Base-by-base conservation (phyloP, 352 stramenopile genomes). In the Blastocystis sp. region DNA sequence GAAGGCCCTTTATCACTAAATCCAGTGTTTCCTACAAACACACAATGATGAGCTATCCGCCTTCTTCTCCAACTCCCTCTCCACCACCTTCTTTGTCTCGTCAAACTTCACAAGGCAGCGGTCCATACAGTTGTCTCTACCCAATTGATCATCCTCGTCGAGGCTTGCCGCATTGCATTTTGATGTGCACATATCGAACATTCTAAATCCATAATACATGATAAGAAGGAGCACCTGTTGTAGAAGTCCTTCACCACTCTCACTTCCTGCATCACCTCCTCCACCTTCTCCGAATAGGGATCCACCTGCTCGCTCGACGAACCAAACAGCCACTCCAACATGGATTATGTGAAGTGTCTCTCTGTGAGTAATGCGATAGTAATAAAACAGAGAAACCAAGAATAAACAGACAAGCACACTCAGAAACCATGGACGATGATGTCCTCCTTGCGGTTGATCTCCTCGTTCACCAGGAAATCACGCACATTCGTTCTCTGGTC, bases 1-100 rank as follows among this genome's bases (percentile, higher is more conserved):
- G 43, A 86, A 90, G 10, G 88, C 90, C 90, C 62, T 93, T 94
- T 88, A 93, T 93, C 5, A 17, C 5, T 56, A 7, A 56, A 17
- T 56, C 5, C 5, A 7, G 5, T 14, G 5, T 43, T 81, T 81
- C 52, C 17, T 48, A 65, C 40, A 81, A 81, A 81, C 71, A 77
- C 7, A 40, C 1, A 5, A 77, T 61, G 45, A n/a, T 61, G 19
- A 56, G 14, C 5, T 21, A 21, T 61, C 62, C 34, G 21, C 38
- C 45, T 41, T 23, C 41, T 81, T 45, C 34, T 61, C 69, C 10
- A 79, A 52, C 7, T 60, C 21, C 40, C 23, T 17, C 19, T 79
- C 43, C 23, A 79, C 69, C 17, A 79, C 40, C 19, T 64, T 34
- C 28, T 61, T 10, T 5, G 69, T 79, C 34, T 61, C 28, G 9